These are phyloP conservation scores for Salix exigua DNA, from an alignment of 345 rosid species.

Conservation along the genomic window DNA sequence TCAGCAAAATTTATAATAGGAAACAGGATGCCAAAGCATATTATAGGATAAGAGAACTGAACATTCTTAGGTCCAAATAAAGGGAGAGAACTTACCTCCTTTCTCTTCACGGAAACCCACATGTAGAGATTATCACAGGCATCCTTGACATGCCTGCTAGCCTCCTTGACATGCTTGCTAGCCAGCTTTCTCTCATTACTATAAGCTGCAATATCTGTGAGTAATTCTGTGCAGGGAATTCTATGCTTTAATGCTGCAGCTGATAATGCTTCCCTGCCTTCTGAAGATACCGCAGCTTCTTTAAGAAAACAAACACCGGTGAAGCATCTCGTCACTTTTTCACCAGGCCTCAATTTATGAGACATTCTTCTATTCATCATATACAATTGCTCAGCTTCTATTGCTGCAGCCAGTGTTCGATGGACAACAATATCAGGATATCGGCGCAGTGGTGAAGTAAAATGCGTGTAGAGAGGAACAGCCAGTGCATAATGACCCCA, in stretches of 20 bases:
- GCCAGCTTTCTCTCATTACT: constrained; percentile 70
- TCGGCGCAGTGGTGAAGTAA: constrained; percentile 85
- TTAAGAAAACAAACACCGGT: constrained; percentile 56
- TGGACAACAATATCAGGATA: constrained; percentile 90
- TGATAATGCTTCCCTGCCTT: constrained; percentile 54
- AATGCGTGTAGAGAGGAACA: constrained; percentile 83
- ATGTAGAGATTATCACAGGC: constrained; percentile 73
- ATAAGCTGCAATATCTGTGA: constrained; percentile 55
- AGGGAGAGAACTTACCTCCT: constrained; percentile 40
- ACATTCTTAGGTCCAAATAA: not conserved
- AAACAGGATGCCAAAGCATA: not conserved
- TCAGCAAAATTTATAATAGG: not conserved
- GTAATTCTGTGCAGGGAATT: constrained; percentile 46
- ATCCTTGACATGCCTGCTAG: constrained; percentile 70
- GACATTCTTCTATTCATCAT: constrained; percentile 23
- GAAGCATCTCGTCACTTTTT: constrained; percentile 36
- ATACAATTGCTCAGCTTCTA: constrained; percentile 67
- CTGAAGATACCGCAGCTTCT: constrained; percentile 52
- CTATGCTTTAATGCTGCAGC: constrained; percentile 58
- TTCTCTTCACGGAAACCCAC: constrained; percentile 76
- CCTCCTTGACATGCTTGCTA: constrained; percentile 71
- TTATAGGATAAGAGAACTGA: not conserved
- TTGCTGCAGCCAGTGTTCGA: constrained; percentile 73
- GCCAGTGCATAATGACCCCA: constrained; percentile 90
- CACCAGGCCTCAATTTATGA: constrained; percentile 7